Evolutionary conservation across 1,284 basidiomycete genomes (phyloP), one percentile per base, ranked within the genome.

Genomic region (Inonotus obliquus): DNA sequence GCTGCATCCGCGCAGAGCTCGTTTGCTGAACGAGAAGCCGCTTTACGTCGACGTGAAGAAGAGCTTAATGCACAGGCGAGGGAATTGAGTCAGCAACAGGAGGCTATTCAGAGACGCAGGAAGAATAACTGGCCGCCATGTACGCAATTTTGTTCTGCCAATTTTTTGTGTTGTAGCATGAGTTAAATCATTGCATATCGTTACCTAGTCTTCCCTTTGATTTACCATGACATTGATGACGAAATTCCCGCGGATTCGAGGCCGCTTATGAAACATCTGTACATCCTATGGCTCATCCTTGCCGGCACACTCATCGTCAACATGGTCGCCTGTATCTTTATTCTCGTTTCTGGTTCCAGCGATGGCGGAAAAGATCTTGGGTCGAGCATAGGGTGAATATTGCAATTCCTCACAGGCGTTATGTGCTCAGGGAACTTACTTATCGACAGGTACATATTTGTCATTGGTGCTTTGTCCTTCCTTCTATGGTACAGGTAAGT

Each of bases 71-170:
- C 69, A 61, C 73, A 84, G 49, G 68, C 83, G 25, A 86, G 86
- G 51, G 85, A 91, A 57, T 73, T 96, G 13, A 81, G 80, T 62
- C 80, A 92, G 57, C 25, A 29, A 37, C 57, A 59, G 47, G 92
- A 66, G 92, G 94, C 72, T 74, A 79, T 35, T 88, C 92, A 63
- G 79, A 94, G 58, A 63, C 85, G 91, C 71, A 94, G 94, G 44
- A 84, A 87, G 66, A 95, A 91, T 73, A 96, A 96, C 74, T 96
- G 91, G 87, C 94, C 94, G 21, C 85, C 85, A 21, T 94, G 91
- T 91, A 65, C 68, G 86, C 79, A 39, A 63, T 51, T 61, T 54
- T 25, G 47, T 60, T 49, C 63, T 62, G 57, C 59, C 49, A 47
- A 60, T 54, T 63, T 39, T 51, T 63, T 55, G 63, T 67, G 53